Conservation (phyloP, 192 early-diverging fungal genomes). For the Entomortierella beljakovae region DNA sequence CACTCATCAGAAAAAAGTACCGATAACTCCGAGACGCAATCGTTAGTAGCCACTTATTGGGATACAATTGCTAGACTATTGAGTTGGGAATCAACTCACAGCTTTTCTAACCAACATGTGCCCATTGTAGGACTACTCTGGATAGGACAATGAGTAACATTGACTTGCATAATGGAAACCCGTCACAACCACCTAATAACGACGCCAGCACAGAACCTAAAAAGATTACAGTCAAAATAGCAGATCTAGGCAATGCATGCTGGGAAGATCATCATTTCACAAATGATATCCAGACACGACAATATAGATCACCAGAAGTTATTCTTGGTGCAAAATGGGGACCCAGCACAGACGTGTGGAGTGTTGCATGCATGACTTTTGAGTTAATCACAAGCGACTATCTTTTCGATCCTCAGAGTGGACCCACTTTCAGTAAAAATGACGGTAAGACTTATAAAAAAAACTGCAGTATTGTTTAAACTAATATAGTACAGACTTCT, state of each 20-base stretch:
- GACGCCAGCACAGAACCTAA: slow-evolving; percentile 1
- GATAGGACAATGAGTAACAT: slow-evolving; percentile 77
- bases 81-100: background rate
- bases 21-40: background rate
- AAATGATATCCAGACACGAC: slow-evolving; percentile 96
- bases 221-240: slow-evolving; percentile 87
- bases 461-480: background rate
- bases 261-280: slow-evolving; percentile 97
- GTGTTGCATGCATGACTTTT: slow-evolving; percentile 92
- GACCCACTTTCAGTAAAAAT: slow-evolving; percentile 86
- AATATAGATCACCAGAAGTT: slow-evolving; percentile 96
- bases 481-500: background rate
- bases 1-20: background rate
- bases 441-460: slow-evolving; percentile 68
- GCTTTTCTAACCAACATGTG: background rate
- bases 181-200: background rate
- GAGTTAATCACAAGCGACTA: slow-evolving; percentile 95
- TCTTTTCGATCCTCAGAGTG: slow-evolving; percentile 93
- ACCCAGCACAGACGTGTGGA: slow-evolving; percentile 92
- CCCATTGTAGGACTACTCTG: slow-evolving; percentile 53
- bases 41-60: background rate
- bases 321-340: slow-evolving; percentile 92
- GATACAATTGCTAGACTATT: too few relatives aligned
- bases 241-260: slow-evolving; percentile 96
- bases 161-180: slow-evolving; percentile 59